These are phyloP conservation scores for Thymus mandschuricus DNA, from an alignment of 257 asterid genomes.

Conservation along the genomic window DNA sequence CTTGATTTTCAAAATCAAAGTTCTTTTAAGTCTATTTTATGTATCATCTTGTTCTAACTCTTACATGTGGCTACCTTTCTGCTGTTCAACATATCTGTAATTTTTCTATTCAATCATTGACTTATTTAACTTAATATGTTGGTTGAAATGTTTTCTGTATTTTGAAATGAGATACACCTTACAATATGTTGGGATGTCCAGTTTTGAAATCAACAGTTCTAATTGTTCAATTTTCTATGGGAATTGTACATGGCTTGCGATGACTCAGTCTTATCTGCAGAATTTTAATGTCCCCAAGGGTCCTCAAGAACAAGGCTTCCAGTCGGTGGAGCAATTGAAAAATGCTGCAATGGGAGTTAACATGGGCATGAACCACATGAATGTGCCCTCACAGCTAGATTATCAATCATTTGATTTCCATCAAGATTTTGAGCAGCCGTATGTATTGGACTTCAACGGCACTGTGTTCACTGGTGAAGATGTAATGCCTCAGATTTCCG, in stretches of 20 bases:
- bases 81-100: neutral
- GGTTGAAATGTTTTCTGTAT: neutral
- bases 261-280: constrained; percentile 43
- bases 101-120: no score
- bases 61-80: neutral
- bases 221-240: no score
- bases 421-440: constrained; percentile 70
- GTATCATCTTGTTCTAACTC: neutral
- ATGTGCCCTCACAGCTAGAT: constrained; percentile 53
- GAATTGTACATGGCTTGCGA: neutral
- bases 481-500: constrained; percentile 51
- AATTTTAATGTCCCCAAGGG: constrained; percentile 49
- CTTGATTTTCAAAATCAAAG: neutral
- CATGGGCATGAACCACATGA: constrained; percentile 52
- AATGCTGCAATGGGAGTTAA: constrained; percentile 50
- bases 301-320: constrained; percentile 61
- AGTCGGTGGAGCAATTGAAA: constrained; percentile 65
- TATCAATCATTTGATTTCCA: constrained; percentile 58
- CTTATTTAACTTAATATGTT: no score
- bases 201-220: neutral
- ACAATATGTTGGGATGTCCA: constrained; percentile 2
- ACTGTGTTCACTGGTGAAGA: constrained; percentile 57
- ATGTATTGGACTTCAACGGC: constrained; percentile 58
- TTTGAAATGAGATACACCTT: neutral
- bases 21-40: neutral